Base-by-base conservation (phyloP, 139 green algal genomes). In the Coelastrella sp. region DNA sequence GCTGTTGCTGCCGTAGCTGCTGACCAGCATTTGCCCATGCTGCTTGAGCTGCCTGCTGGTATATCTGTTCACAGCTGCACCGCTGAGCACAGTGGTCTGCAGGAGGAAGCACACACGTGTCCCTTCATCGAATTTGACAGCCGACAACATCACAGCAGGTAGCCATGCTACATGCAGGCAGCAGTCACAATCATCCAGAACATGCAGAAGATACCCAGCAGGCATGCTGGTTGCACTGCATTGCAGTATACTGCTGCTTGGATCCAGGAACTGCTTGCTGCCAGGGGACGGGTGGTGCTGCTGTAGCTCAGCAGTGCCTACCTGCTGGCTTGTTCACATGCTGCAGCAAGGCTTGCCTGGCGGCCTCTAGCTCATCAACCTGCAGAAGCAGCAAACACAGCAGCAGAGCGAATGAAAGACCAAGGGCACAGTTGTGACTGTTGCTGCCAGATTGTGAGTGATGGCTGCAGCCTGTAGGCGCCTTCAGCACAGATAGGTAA, bases 321-420 rank as follows among this genome's bases (percentile, higher is more conserved):
- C 92, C 91, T 59, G 91, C 92, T 35, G 94, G 93, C 79, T 94
- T 90, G 72, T 86, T 91, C 89, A 93, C 92, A 12, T 84, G 85
- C 11, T 84, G 72, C 12, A 95, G 74, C n/a, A 93, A 82, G 7
- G 58, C 49, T 60, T 91, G 92, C 65, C 93, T 81, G 4, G 92
- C 91, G 20, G 78, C 89, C 80, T 96, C 93, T 76, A 96, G 75
- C 20, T 78, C 24, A 22, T 93, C 78, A 84, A 97, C 95, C 75
- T 91, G 68, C 10, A 92, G 82, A 4, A 84, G 88, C 35, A 93
- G 88, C 25, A 93, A 84, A 8, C 12, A 12, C 25, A 8, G 12
- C 14, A 63, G 74, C n/a, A 12, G 6, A 58, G 9, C 10, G 9
- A 60, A 17, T 24, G 57, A 22, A 17, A 66, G 25, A 83, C 17